These are phyloP conservation scores for Coleophoma eucalyptorum DNA, from an alignment of 2,329 filamentous ascomycete genomes.

Conservation along the genomic window DNA sequence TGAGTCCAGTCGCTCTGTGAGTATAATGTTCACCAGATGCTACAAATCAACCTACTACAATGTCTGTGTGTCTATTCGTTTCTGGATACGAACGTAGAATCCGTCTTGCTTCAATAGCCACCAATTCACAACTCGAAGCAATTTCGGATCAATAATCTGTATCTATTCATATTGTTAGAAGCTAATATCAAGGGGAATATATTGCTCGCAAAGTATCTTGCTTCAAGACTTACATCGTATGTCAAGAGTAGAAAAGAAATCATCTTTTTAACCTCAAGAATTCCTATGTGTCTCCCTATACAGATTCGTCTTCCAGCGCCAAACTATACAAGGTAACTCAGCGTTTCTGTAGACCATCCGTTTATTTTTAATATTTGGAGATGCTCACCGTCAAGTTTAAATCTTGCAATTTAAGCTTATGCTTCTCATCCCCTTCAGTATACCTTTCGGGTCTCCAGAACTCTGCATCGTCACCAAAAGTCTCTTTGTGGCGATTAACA, in stretches of 20 bases:
- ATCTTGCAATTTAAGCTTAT: conserved; percentile 19
- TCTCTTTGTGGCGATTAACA: conserved; percentile 30
- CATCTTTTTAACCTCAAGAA: conserved; percentile 41
- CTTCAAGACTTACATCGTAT: background rate
- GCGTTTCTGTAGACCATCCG: conserved; percentile 8
- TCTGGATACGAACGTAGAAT: too few species aligned
- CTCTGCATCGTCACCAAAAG: conserved; percentile 42
- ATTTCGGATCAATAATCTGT: too few species aligned
- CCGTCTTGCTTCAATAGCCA: too few species aligned
- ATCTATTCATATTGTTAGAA: too few species aligned
- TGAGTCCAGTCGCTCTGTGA: too few species aligned
- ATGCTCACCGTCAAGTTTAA: conserved; percentile 23
- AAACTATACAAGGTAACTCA: conserved; percentile 22
- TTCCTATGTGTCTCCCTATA: conserved; percentile 35
- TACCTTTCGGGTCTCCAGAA: conserved; percentile 44
- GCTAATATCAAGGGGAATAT: too few species aligned
- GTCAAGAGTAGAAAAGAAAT: conserved; percentile 17
- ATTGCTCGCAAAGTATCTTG: too few species aligned
- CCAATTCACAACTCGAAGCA: too few species aligned
- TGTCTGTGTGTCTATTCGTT: too few species aligned
- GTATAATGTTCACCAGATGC: too few species aligned
- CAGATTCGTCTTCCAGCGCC: conserved; percentile 36
- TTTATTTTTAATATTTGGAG: conserved; percentile 13
- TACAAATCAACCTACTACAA: too few species aligned
- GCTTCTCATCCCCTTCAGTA: conserved; percentile 32